Base-by-base conservation (phyloP, 78 protist genomes). In the Chrysochromulina parva region DNA sequence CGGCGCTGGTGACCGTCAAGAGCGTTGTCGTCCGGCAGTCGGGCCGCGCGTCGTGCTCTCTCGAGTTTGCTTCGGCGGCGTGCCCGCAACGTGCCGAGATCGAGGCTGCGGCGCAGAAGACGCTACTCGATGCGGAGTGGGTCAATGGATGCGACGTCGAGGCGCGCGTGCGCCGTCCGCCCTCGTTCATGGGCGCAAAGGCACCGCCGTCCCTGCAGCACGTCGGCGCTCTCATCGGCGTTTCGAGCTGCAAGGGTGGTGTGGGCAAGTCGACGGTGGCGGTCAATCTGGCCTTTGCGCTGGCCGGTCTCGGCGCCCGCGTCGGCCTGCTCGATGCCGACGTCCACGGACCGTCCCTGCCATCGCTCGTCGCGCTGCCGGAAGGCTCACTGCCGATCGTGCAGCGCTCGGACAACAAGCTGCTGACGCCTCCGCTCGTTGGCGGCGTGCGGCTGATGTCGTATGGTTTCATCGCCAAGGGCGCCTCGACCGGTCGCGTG, bases 181-280 rank as follows among this genome's bases (percentile, higher is more conserved):
- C 28, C 57, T 74, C 82, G 13, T 74, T 74, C 57, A 28, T 74
- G 82, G 82, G 82, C 24, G 11, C 11, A 1, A 7, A 48, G 11
- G 82, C 82, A n/a, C 82, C 82, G 3, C n/a, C 53, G 82, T 74
- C 82, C 55, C 82, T 74, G 82, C 53, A n/a, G 17, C 60, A 62
- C 53, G 80, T 88, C 16, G 53, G 65, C n/a, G 14, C 48, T 10
- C 10, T 93, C 28, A 14, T 95, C 38, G 74, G 88, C n/a, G 93
- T 95, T 22, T 28, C 88, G 11, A 90, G 93, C 0, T 95, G 91
- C 53, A 98, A 98, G 90, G 99, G 99, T 16, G 99, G 99, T 17
- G 99, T 98, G 2, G 99, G 99, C 26, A 98, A 98, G 93, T 94
- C 97, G 1, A 98, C 99, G 5, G 85, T 94, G 9, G 92, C 97